phyloP scores from a whole-genome alignment of 1,284 basidiomycete species.

The Apiotrichum mycotoxinovorans region DNA sequence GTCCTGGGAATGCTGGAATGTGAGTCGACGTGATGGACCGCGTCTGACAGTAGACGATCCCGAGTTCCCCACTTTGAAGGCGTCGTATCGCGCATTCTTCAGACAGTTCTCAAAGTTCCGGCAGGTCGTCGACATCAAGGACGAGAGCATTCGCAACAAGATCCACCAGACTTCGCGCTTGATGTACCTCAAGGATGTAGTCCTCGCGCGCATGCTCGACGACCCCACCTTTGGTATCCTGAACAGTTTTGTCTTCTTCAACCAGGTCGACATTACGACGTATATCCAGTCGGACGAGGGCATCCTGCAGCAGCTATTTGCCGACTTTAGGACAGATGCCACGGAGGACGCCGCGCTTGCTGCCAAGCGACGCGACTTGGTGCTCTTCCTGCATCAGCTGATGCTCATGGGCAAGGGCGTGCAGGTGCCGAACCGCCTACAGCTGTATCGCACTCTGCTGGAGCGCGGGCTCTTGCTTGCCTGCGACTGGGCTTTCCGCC shows the following conservation, averaged over 20 bases:
- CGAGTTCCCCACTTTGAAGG: slow-evolving; percentile 91
- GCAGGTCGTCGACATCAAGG: slow-evolving; percentile 76
- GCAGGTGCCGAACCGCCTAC: slow-evolving; percentile 78
- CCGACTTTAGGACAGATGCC: slow-evolving; percentile 65
- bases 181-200: slow-evolving; percentile 96
- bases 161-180: slow-evolving; percentile 95
- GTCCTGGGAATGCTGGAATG: slow-evolving; percentile 97
- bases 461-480: slow-evolving; percentile 84
- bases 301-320: slow-evolving; percentile 75
- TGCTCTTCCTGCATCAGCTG: slow-evolving; percentile 85
- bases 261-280: slow-evolving; percentile 95
- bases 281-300: slow-evolving; percentile 75
- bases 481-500: slow-evolving; percentile 81
- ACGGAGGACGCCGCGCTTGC: slow-evolving; percentile 1
- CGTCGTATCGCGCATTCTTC: slow-evolving; percentile 92
- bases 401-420: slow-evolving; percentile 95
- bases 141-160: slow-evolving; percentile 70
- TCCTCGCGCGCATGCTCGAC: slow-evolving; percentile 88
- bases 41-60: slow-evolving; percentile 72
- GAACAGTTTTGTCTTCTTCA: slow-evolving; percentile 96
- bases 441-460: slow-evolving; percentile 82
- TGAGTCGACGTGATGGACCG: slow-evolving; percentile 51
- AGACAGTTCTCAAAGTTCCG: slow-evolving; percentile 75
- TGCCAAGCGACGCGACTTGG: slow-evolving; percentile 58
- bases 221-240: slow-evolving; percentile 96